Evolutionary conservation across 1,284 basidiomycete genomes (phyloP).

Genomic region (Leccinum cinnamomeum): DNA sequence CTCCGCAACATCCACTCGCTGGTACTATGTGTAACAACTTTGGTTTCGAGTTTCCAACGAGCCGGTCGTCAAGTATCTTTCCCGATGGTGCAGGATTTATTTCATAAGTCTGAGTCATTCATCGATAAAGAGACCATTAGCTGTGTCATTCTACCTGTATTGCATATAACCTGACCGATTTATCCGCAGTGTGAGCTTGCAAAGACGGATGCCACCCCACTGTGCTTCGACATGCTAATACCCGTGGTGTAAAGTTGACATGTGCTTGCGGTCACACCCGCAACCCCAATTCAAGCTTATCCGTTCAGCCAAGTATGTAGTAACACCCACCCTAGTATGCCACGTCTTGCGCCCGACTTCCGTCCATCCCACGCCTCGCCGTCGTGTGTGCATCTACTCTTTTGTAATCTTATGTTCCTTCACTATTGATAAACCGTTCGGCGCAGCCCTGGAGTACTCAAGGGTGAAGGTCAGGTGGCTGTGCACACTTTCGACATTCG

Average conservation of each 20-base stretch:
- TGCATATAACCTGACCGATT: conserved; percentile 47
- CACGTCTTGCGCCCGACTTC: neutral
- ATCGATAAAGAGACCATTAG: neutral
- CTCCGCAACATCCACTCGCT: conserved; percentile 37
- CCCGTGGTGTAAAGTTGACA: neutral
- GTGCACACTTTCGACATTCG: conserved; percentile 1
- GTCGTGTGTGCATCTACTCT: conserved; percentile 2
- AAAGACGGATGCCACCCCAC: conserved; percentile 60
- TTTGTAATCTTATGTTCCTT: conserved; percentile 5
- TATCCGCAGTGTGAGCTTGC: conserved; percentile 53
- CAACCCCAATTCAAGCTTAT: neutral
- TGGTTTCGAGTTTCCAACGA: conserved; percentile 65
- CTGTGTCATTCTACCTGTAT: neutral
- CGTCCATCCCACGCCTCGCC: neutral
- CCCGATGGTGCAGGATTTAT: conserved; percentile 63
- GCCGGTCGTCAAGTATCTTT: conserved; percentile 71
- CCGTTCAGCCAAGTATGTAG: neutral
- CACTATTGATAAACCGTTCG: neutral
- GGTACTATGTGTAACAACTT: conserved; percentile 79
- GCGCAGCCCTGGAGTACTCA: neutral
- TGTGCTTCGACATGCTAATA: conserved; percentile 27
- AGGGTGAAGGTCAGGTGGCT: neutral
- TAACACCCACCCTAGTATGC: neutral
- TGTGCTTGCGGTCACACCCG: neutral
- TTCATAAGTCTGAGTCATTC: neutral